phyloP scores from a whole-genome alignment of 371 early-diverging fungal genomes.

The Zancudomyces culisetae region DNA sequence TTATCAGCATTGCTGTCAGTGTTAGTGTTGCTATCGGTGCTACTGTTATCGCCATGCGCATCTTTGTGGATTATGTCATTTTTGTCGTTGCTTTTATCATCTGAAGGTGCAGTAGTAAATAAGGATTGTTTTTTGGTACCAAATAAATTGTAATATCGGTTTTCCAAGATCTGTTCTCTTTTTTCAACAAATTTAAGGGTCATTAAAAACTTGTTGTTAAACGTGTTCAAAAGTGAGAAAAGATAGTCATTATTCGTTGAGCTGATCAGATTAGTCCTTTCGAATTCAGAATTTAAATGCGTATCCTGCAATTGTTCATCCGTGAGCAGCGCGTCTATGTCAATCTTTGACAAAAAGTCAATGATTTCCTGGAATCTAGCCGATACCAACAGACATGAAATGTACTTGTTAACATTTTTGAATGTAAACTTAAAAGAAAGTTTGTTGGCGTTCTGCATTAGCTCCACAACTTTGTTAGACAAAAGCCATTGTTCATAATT shows the following conservation, averaged over 20 bases:
- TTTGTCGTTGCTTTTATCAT: not conserved
- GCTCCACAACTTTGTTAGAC: not conserved
- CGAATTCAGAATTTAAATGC: not conserved
- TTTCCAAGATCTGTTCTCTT: not conserved
- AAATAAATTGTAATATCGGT: not conserved
- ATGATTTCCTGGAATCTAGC: not conserved
- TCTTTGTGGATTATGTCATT: not conserved
- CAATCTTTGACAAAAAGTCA: not conserved
- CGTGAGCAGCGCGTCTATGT: too few relatives aligned
- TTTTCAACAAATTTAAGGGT: not conserved
- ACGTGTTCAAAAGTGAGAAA: not conserved
- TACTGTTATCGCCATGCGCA: not conserved
- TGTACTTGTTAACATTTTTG: conserved; percentile 1
- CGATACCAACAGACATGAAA: not conserved
- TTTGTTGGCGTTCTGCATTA: not conserved
- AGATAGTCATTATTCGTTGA: not conserved
- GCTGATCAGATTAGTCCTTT: not conserved
- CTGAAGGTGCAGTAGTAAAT: not conserved
- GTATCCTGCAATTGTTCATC: not conserved
- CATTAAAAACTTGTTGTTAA: not conserved
- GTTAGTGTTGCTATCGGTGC: not conserved
- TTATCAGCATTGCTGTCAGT: not conserved
- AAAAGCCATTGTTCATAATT: not conserved
- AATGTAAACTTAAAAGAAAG: not conserved
- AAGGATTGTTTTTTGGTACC: not conserved